Percentiles rank a stretch among this genome's conserved stretches.
These are phyloP conservation scores for Lichtheimia hyalospora DNA, from an alignment of 371 early-diverging fungal species.

Conservation along the genomic window DNA sequence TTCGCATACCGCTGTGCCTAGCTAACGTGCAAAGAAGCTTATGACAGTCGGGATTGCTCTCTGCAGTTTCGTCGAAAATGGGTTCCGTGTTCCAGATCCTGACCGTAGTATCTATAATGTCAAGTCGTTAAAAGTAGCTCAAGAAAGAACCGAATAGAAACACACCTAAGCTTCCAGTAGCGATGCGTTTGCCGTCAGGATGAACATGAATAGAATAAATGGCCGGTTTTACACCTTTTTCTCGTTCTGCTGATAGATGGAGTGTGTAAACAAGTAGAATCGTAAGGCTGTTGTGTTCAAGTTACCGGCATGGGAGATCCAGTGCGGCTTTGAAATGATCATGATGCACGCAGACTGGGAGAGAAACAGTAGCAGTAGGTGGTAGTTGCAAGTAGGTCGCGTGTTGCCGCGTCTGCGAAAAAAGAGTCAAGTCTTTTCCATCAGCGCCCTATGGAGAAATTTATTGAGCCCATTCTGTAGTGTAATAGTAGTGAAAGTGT, in stretches of 20 bases:
- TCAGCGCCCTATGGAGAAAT: neutral
- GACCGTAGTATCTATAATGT: conserved; percentile 71
- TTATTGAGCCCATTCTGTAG: neutral
- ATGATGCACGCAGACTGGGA: conserved; percentile 9
- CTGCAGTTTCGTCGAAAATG: conserved; percentile 57
- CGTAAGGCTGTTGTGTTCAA: neutral
- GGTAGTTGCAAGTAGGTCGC: neutral
- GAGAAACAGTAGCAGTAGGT: neutral
- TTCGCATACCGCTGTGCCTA: conserved; percentile 73
- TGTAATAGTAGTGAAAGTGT: neutral
- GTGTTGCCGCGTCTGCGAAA: neutral
- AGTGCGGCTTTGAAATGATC: conserved; percentile 26
- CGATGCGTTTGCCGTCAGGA: conserved; percentile 80
- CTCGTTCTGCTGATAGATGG: conserved; percentile 6
- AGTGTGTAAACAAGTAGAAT: neutral
- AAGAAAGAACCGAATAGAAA: neutral
- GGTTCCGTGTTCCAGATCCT: conserved; percentile 82
- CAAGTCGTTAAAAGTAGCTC: neutral
- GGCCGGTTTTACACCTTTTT: conserved; percentile 67
- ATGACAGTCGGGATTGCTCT: conserved; percentile 54
- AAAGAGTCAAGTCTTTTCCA: no score
- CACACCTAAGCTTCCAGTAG: conserved; percentile 84
- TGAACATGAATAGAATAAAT: conserved; percentile 90
- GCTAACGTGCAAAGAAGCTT: conserved; percentile 80
- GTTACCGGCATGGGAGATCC: conserved; percentile 25